These are phyloP conservation scores for Phialophora tarda DNA, from an alignment of 2,329 filamentous ascomycete species.

Conservation along the genomic window DNA sequence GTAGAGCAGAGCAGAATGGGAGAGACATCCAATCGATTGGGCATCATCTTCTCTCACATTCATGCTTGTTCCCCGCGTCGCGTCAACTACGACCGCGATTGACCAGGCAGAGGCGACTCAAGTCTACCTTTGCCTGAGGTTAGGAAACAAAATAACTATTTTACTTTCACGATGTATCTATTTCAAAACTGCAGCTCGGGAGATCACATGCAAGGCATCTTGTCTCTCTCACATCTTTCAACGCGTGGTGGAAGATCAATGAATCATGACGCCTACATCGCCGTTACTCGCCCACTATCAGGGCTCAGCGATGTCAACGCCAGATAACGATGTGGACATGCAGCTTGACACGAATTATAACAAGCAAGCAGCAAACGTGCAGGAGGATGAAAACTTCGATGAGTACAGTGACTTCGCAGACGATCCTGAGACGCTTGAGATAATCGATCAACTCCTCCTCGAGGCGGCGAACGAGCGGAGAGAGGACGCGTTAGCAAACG, in stretches of 20 bases:
- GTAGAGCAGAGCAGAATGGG: slow-evolving; percentile 12
- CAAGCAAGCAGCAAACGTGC: neutral
- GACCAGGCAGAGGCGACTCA: slow-evolving; percentile 25
- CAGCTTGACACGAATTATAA: slow-evolving; percentile 10
- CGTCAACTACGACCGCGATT: slow-evolving; percentile 20
- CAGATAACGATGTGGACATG: slow-evolving; percentile 19
- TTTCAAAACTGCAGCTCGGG: neutral
- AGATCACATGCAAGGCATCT: neutral
- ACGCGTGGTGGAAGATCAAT: neutral
- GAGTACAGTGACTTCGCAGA: slow-evolving; percentile 69
- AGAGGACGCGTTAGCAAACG: slow-evolving; percentile 30
- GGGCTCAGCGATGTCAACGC: slow-evolving; percentile 23
- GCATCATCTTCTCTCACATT: slow-evolving; percentile 8
- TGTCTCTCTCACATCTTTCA: slow-evolving; percentile 3
- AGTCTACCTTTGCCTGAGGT: neutral
- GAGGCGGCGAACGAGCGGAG: slow-evolving; percentile 47
- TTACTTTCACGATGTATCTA: slow-evolving; percentile 1
- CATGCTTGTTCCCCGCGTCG: slow-evolving; percentile 24
- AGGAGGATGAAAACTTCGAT: slow-evolving; percentile 45
- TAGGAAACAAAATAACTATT: slow-evolving; percentile 1
- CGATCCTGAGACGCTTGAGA: slow-evolving; percentile 58
- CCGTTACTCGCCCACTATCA: slow-evolving; percentile 15
- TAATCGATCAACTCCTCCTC: slow-evolving; percentile 59
- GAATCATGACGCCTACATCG: slow-evolving; percentile 32
- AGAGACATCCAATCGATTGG: slow-evolving; percentile 21